These are phyloP conservation scores for Madurella mycetomatis DNA, from an alignment of 2,329 filamentous ascomycete species.

Conservation along the genomic window DNA sequence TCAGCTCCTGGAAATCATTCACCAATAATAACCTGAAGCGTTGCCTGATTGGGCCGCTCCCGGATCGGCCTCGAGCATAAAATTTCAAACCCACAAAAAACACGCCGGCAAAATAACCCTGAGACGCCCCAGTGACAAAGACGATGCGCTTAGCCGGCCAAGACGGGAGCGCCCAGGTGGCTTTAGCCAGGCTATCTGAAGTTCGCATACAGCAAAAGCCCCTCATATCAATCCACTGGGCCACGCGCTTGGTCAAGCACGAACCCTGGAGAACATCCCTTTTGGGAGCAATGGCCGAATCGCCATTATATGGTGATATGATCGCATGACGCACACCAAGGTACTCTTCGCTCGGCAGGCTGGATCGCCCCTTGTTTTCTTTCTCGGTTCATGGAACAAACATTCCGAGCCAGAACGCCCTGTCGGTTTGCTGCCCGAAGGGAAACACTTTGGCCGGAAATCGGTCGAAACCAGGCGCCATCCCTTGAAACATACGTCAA, in stretches of 20 bases:
- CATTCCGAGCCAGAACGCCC: no score
- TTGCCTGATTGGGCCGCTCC: background rate
- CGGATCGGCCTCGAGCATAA: slow-evolving; percentile 8
- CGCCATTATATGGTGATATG: background rate
- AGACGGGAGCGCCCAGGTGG: slow-evolving; percentile 2
- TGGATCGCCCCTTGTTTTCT: background rate
- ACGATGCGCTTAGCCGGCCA: background rate
- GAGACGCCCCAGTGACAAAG: slow-evolving; percentile 6
- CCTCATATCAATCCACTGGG: background rate
- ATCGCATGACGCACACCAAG: no score
- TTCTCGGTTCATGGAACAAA: background rate
- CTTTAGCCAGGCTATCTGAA: background rate
- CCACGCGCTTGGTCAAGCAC: background rate
- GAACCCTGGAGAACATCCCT: background rate
- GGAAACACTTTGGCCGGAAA: no score
- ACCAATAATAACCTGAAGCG: background rate
- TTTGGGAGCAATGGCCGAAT: background rate
- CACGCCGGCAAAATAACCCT: slow-evolving; percentile 14
- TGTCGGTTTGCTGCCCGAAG: no score
- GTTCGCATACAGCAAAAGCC: background rate
- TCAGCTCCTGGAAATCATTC: background rate
- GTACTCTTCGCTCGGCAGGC: no score
- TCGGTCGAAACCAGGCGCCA: background rate
- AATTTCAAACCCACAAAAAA: slow-evolving; percentile 4
- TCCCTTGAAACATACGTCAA: background rate